Percentiles rank a stretch among this genome's conserved stretches.
These are phyloP conservation scores for Serendipita sp. DNA, from an alignment of 768 basidiomycete genomes.

Conservation along the genomic window DNA sequence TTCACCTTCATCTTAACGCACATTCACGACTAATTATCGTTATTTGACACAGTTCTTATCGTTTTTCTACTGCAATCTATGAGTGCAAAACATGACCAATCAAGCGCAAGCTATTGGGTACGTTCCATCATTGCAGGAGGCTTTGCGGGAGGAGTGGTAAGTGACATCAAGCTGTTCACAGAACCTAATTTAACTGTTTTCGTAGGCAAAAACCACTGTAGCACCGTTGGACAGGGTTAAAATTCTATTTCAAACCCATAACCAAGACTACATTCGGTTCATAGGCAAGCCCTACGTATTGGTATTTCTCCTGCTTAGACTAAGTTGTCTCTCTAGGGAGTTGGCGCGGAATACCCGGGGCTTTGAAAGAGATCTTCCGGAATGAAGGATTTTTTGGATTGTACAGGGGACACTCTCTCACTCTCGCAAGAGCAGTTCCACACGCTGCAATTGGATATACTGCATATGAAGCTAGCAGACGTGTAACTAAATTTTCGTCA, in stretches of 20 bases:
- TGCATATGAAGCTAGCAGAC: slow-evolving; percentile 30
- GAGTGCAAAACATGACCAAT: background rate
- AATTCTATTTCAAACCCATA: slow-evolving; percentile 94
- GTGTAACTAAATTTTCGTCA: background rate
- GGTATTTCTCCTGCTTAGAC: slow-evolving; percentile 21
- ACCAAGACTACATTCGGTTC: slow-evolving; percentile 87
- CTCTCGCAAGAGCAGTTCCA: slow-evolving; percentile 84
- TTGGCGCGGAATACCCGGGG: slow-evolving; percentile 70
- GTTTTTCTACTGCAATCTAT: background rate
- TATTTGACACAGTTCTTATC: background rate
- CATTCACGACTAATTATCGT: background rate
- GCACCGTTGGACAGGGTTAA: slow-evolving; percentile 96
- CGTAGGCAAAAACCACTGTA: slow-evolving; percentile 81
- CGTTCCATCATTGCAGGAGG: slow-evolving; percentile 4
- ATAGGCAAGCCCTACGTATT: slow-evolving; percentile 45
- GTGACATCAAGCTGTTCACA: background rate
- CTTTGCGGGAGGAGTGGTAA: background rate
- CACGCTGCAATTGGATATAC: slow-evolving; percentile 86
- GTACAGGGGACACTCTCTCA: slow-evolving; percentile 92
- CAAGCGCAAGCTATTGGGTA: background rate
- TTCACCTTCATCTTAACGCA: background rate
- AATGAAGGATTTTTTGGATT: slow-evolving; percentile 59
- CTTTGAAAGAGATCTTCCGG: slow-evolving; percentile 46
- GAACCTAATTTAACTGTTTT: background rate
- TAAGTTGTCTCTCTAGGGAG: slow-evolving; percentile 39